Evolutionary conservation across 805 yeast genomes (phyloP).

Genomic region (Pichia eremophila): DNA sequence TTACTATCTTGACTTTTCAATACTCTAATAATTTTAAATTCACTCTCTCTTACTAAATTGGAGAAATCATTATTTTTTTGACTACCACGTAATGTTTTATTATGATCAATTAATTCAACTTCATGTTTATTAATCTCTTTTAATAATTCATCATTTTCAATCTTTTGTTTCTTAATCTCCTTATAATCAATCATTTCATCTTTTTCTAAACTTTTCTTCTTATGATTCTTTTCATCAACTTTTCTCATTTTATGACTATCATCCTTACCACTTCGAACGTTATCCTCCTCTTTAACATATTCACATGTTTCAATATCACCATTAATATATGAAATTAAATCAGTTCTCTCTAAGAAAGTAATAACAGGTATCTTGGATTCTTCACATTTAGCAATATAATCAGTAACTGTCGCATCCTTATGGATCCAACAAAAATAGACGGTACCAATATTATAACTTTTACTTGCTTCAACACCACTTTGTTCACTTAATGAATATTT

Average conservation of each 20-base stretch:
- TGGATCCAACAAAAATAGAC: conserved; percentile 73
- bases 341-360: conserved; percentile 78
- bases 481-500: not conserved
- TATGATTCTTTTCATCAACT: not conserved
- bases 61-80: conserved; percentile 53
- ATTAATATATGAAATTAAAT: conserved; percentile 69
- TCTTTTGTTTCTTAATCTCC: conserved; percentile 16
- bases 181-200: conserved; percentile 6
- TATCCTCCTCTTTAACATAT: conserved; percentile 33
- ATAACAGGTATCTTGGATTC: conserved; percentile 55
- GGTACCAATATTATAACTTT: conserved; percentile 39
- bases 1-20: not conserved
- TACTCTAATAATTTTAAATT: conserved; percentile 41
- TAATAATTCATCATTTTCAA: conserved; percentile 41
- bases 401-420: conserved; percentile 67
- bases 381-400: conserved; percentile 68
- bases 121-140: conserved; percentile 34
- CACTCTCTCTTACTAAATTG: conserved; percentile 59
- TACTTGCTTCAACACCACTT: conserved; percentile 32
- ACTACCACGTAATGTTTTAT: conserved; percentile 41
- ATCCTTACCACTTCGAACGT: not conserved
- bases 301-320: conserved; percentile 58
- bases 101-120: conserved; percentile 37
- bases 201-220: not conserved
- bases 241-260: not conserved